Evolutionary conservation across 768 basidiomycete genomes (phyloP).

Genomic region (Galerina marginata): DNA sequence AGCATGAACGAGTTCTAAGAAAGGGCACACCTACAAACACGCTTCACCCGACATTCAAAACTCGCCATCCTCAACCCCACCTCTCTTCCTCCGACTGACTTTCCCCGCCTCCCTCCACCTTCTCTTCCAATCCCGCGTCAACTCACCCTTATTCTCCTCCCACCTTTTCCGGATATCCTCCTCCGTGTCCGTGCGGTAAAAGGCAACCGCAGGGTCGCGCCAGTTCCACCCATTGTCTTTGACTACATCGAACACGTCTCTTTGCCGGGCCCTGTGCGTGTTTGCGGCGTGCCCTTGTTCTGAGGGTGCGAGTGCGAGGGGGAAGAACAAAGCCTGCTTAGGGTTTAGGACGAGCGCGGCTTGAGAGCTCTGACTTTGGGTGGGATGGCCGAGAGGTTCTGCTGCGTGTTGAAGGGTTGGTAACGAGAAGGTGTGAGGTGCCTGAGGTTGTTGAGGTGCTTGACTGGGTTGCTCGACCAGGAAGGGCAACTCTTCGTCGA

Average conservation of each 20-base stretch:
- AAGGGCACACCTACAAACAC: background rate
- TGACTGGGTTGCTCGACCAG: constrained; percentile 19
- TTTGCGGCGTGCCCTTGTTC: constrained; percentile 19
- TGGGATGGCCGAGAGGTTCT: constrained; percentile 8
- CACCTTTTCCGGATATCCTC: constrained; percentile 71
- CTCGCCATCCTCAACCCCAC: constrained; percentile 33
- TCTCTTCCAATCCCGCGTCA: constrained; percentile 82
- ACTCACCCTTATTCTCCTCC: constrained; percentile 69
- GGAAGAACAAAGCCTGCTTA: constrained; percentile 69
- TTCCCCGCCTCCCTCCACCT: constrained; percentile 79
- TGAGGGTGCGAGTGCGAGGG: constrained; percentile 33
- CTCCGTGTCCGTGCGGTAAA: constrained; percentile 55
- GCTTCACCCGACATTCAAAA: constrained; percentile 2
- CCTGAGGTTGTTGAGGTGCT: constrained; percentile 3
- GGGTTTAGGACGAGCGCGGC: constrained; percentile 50
- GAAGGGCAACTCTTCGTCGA: constrained; percentile 60
- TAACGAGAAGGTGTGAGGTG: constrained; percentile 12
- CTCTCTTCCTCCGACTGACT: constrained; percentile 57
- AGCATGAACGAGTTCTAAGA: background rate
- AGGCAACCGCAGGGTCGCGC: constrained; percentile 45
- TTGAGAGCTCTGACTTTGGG: constrained; percentile 27
- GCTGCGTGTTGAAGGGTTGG: background rate
- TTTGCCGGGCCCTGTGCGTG: constrained; percentile 37
- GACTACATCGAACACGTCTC: constrained; percentile 55
- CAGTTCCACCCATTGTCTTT: constrained; percentile 55